A percentile compares a stretch with the other conserved stretches of the same genome.
These are phyloP conservation scores for Monosporascus sp. DNA, from an alignment of 2,329 filamentous ascomycete species.

Conservation along the genomic window DNA sequence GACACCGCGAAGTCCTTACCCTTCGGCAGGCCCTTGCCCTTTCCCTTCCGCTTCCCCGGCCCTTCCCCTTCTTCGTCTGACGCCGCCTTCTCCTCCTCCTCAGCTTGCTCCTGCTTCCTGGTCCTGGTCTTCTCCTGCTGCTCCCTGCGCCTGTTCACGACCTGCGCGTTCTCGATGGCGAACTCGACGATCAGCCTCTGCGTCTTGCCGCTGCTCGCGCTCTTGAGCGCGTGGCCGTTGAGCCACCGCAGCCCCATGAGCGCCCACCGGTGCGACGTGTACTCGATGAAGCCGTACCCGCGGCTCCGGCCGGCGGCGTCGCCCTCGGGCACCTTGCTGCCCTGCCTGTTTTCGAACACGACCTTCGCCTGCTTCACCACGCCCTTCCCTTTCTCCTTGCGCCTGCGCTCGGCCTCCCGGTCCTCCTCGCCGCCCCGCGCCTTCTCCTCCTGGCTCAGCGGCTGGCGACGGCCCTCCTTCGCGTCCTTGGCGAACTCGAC, in stretches of 20 bases:
- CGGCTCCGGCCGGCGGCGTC: slow-evolving; percentile 76
- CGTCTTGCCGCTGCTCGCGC: slow-evolving; percentile 63
- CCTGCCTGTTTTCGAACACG: slow-evolving; percentile 83
- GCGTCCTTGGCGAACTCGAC: slow-evolving; percentile 92
- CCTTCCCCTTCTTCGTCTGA: slow-evolving; percentile 5
- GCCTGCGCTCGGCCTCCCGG: slow-evolving; percentile 71
- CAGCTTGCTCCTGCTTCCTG: slow-evolving; percentile 24
- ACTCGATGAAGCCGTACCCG: slow-evolving; percentile 97
- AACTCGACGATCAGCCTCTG: slow-evolving; percentile 94
- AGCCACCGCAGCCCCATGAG: slow-evolving; percentile 93
- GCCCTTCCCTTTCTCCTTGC: slow-evolving; percentile 75
- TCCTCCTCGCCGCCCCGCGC: slow-evolving; percentile 74
- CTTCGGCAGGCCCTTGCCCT: slow-evolving; percentile 9
- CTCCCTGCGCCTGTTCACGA: slow-evolving; percentile 75
- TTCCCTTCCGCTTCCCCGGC: slow-evolving; percentile 4
- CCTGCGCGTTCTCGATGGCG: slow-evolving; percentile 95
- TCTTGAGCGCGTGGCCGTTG: slow-evolving; percentile 67
- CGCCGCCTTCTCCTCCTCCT: slow-evolving; percentile 14
- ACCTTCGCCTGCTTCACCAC: slow-evolving; percentile 94
- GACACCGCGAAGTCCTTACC: slow-evolving; percentile 30
- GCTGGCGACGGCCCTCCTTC: slow-evolving; percentile 68
- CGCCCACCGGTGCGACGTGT: slow-evolving; percentile 86
- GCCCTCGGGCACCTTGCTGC: slow-evolving; percentile 75
- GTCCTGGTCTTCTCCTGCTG: slow-evolving; percentile 26
- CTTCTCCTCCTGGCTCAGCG: slow-evolving; percentile 86